phyloP scores from a whole-genome alignment of 1,284 basidiomycete genomes.

The Acaromyces ingoldii region DNA sequence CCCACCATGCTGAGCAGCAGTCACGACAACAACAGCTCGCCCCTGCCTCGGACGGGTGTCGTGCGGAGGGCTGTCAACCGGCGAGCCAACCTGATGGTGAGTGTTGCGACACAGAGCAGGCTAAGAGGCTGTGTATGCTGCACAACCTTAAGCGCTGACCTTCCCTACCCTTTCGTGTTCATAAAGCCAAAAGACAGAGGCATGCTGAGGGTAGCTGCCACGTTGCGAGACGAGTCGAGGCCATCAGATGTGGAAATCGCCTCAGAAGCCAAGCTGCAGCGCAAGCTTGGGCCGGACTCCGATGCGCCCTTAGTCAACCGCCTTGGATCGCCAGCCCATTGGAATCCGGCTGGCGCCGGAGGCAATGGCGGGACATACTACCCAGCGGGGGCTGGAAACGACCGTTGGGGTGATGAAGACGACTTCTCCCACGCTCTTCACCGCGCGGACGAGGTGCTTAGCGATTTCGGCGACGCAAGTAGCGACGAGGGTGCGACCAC shows the following conservation, averaged over 20 bases:
- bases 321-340: no score
- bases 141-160: not conserved
- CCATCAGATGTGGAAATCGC: slow-evolving; percentile 43
- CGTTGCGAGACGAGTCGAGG: slow-evolving; percentile 34
- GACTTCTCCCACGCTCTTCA: no score
- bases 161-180: not conserved
- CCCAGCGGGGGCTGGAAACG: no score
- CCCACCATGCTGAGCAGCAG: slow-evolving; percentile 9
- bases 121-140: not conserved
- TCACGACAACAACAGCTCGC: slow-evolving; percentile 16
- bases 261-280: slow-evolving; percentile 45
- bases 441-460: no score
- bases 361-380: no score
- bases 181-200: slow-evolving; percentile 23
- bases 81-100: slow-evolving; percentile 17
- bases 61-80: slow-evolving; percentile 19
- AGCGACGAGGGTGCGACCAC: no score
- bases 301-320: no score
- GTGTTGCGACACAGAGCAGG: not conserved
- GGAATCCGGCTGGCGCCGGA: no score
- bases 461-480: no score
- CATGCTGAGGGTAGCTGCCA: slow-evolving; percentile 41
- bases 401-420: no score
- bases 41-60: slow-evolving; percentile 9
- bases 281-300: slow-evolving; percentile 19